Percentiles rank a stretch among this genome's conserved stretches.
phyloP scores from a whole-genome alignment of 768 basidiomycete genomes.

The Dictyophora rubrovolvata region DNA sequence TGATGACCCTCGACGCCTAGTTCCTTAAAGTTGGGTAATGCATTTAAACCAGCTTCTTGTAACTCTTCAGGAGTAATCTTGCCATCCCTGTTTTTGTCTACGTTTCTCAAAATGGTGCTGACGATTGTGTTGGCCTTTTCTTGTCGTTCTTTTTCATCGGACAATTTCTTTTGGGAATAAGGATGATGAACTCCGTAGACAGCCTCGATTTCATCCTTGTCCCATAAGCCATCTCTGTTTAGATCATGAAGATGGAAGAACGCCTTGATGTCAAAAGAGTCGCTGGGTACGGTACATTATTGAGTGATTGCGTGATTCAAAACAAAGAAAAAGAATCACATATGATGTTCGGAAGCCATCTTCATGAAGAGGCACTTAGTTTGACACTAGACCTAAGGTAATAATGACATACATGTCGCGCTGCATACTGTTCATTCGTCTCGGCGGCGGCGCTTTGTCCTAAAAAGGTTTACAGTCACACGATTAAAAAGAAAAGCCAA shows the following conservation, averaged over 20 bases:
- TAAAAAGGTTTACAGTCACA: neutral
- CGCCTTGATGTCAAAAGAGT: slow-evolving; percentile 71
- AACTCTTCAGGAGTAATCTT: slow-evolving; percentile 62
- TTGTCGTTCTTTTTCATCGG: slow-evolving; percentile 73
- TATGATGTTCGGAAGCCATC: slow-evolving; percentile 89
- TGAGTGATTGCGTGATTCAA: neutral
- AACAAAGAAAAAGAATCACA: slow-evolving; percentile 33
- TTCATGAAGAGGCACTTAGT: slow-evolving; percentile 23
- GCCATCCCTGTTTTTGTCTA: slow-evolving; percentile 74
- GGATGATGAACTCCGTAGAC: slow-evolving; percentile 95
- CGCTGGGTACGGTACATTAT: slow-evolving; percentile 32
- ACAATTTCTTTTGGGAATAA: slow-evolving; percentile 73
- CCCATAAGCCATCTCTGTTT: slow-evolving; percentile 75
- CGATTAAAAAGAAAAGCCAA: neutral
- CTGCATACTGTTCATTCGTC: slow-evolving; percentile 74
- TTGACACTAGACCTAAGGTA: neutral
- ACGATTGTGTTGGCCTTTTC: slow-evolving; percentile 75
- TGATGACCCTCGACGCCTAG: slow-evolving; percentile 89
- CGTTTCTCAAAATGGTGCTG: slow-evolving; percentile 48
- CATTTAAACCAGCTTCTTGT: slow-evolving; percentile 56
- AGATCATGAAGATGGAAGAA: slow-evolving; percentile 97
- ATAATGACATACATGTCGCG: slow-evolving; percentile 68
- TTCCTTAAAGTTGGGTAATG: slow-evolving; percentile 72
- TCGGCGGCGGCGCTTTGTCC: slow-evolving; percentile 28
- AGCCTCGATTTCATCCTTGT: slow-evolving; percentile 83